Evolutionary conservation across 441 rosid species (phyloP), one percentile per base, ranked within the genome.

Genomic region (Populus tomentosa): DNA sequence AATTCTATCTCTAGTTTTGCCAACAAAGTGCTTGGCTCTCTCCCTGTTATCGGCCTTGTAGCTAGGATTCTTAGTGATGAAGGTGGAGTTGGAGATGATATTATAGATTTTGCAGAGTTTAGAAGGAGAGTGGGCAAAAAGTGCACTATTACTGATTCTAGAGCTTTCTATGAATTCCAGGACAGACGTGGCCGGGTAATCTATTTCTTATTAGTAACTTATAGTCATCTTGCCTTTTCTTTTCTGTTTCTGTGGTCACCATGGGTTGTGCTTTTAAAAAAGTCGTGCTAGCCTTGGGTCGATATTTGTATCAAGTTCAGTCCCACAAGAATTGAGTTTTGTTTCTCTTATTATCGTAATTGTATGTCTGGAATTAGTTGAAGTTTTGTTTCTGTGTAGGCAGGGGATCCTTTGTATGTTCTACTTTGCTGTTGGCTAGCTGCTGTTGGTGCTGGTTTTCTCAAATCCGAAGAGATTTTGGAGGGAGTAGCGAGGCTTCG

Each of bases 401-500:
- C 92, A 77, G 98, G 97, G 82, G 95, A 95, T 32, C 95, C 99
- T 24, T 84, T 95, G 91, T 88, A 91, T 86, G 99, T 94, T 78
- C 88, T 94, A 71, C 80, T 95, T 20, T 92, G 98, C 82, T 94
- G 99, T 84, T 95, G 98, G 98, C 84, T 89, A 75, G 93, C 99
- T 24, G 99, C 97, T 66, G 92, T 92, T 4, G 97, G 99, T 71
- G 99, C 98, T 73, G 99, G 99, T 69, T 92, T 95, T 75, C 86
- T 95, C 61, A 95, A 94, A 83, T 94, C 98, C 21, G 98, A 94
- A 82, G 97, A 94, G 86, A 92, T 95, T 56, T 83, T 92, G 76
- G 98, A 90, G 65, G 97, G 97, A 36, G 97, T 86, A n/a, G 89
- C 94, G 0, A 86, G 98, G 79, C 95, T 95, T 84, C 89, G 92